Base-by-base conservation (phyloP, 2,329 filamentous ascomycete genomes). In the Blumeriella jaapii region DNA sequence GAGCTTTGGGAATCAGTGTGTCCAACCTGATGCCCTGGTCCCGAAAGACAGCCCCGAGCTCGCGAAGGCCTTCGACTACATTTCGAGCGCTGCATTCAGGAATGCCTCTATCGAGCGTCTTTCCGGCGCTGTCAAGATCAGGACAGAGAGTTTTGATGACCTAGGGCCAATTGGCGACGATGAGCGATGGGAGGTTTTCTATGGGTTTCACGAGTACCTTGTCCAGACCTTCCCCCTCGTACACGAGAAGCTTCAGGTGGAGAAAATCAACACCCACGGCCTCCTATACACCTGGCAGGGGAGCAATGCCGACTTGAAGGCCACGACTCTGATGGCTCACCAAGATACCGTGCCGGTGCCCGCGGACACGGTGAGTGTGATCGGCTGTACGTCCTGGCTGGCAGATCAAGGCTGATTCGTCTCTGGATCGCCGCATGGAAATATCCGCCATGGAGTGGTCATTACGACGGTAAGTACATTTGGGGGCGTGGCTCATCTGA, bases 401-500 rank as follows among this genome's bases (percentile, higher is more conserved):
- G n/a, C n/a, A 22, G 12, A 5, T 6, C 2, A 14, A 3, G 7
- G 59, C 64, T 20, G 12, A 31, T 13, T 36, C 31, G 13, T 39
- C 39, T 11, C 54, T 59, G 6, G 55, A 34, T 27, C 19, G 23
- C 57, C 13, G 59, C 60, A 37, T 73, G 68, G 68, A 68, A 63
- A 2, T 61, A 71, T 35, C 66, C 66, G 4, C 68, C 68, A 1
- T 73, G 65, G 44, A 28, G 19, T 4, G 67, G 64, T 1, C 52
- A 64, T 36, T 72, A 63, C 36, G 69, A 73, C 43, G 69, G 69
- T 2, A 57, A 61, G 43, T 69, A 61, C 51, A 58, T 72, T 31
- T 71, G 68, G 68, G 68, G 69, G 16, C 60, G 69, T n/a, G 68
- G 69, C 2, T 54, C 66, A n/a, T 64, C 59, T 18, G 69, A 73